These are phyloP conservation scores for Leccinum uliginosum DNA, from an alignment of 768 basidiomycete species.

Conservation along the genomic window DNA sequence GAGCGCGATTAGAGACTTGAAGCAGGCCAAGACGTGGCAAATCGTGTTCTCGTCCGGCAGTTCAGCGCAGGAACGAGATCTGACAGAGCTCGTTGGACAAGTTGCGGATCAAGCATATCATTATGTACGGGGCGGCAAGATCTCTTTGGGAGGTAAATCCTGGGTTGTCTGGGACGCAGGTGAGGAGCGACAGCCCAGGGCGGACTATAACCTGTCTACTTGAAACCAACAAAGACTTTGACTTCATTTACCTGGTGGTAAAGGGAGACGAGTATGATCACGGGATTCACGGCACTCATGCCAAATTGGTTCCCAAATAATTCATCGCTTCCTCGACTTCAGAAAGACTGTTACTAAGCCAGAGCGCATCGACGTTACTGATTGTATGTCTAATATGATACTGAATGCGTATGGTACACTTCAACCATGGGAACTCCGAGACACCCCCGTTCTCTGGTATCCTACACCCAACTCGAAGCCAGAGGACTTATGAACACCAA, in stretches of 20 bases:
- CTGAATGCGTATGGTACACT: conserved; percentile 12
- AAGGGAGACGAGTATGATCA: too few relatives aligned
- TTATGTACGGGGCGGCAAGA: neutral
- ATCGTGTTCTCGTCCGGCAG: conserved; percentile 14
- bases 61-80: conserved; percentile 9
- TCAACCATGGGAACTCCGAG: neutral
- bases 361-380: neutral
- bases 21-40: conserved; percentile 1
- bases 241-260: too few relatives aligned
- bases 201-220: neutral
- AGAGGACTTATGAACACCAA: neutral
- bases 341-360: neutral
- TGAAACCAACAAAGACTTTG: neutral
- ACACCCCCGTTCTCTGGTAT: neutral
- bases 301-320: too few relatives aligned
- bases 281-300: too few relatives aligned
- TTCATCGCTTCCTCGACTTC: too few relatives aligned
- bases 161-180: conserved; percentile 24
- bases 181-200: neutral
- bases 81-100: conserved; percentile 12
- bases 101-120: neutral
- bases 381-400: conserved; percentile 8
- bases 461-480: conserved; percentile 12
- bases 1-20: neutral
- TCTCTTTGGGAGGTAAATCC: conserved; percentile 9